Evolutionary conservation across 2,329 filamentous ascomycete species (phyloP), one percentile per base, ranked within the genome.

Genomic region (Ilyonectria destructans): DNA sequence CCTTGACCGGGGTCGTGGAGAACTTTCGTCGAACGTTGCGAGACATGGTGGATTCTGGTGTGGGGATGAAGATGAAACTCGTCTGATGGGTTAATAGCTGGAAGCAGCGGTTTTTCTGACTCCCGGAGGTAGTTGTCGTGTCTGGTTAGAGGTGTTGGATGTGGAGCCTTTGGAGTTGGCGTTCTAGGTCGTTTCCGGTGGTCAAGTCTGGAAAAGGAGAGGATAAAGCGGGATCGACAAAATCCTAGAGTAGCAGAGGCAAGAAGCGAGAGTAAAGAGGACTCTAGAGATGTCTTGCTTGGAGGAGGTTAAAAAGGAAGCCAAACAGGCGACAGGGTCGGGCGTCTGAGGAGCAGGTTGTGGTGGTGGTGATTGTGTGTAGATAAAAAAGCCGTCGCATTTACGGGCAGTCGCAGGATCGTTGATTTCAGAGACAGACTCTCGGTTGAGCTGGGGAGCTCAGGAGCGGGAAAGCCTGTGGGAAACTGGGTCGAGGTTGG

Each of bases 401-500:
- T 71, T 70, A 72, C 71, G 75, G 78, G 77, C 77, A 73, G 64
- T 75, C 64, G 75, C 63, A 75, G 69, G 73, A 77, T 79, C 63
- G 69, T 74, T 75, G 70, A 74, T 75, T 78, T 83, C 78, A 80
- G 76, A 79, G 77, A 79, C 79, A 82, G 80, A 78, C 81, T 82
- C 75, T 80, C 77, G 72, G 60, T 71, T 72, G 74, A 80, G 80
- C 77, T 70, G 2, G 6, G 75, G 65, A 75, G 79, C 78, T 76
- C 77, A 78, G 77, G 80, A 86, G 82, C 83, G 82, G 82, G 81
- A 84, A 84, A 85, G 85, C 83, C 88, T 88, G 83, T 85, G 82
- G 80, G 80, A 88, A 91, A 90, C 91, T 91, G 88, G 87, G 90
- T 92, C 90, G 88, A 90, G 74, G 68, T 68, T 70, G 70, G 77